Conservation (phyloP, 1,284 basidiomycete genomes). For the Trichosporon sp. region DNA sequence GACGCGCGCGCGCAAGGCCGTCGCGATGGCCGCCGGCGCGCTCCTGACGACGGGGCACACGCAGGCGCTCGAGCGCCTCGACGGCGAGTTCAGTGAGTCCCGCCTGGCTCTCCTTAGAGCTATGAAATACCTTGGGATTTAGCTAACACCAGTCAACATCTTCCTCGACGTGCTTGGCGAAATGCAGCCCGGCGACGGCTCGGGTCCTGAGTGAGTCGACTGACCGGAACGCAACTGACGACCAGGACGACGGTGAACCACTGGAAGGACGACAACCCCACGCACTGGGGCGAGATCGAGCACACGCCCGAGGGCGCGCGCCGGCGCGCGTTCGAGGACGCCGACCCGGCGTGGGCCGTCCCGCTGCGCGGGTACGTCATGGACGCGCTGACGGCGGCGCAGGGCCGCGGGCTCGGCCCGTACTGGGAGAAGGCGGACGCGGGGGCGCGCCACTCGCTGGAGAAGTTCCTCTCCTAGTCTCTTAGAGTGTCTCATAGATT, state of each 20-base stretch:
- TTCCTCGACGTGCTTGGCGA: slow-evolving; percentile 88
- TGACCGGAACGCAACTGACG: slow-evolving; percentile 4
- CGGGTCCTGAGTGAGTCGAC: slow-evolving; percentile 31
- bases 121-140: slow-evolving; percentile 54
- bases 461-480: slow-evolving; percentile 34
- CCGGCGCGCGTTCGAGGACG: slow-evolving; percentile 35
- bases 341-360: slow-evolving; percentile 40
- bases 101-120: slow-evolving; percentile 44
- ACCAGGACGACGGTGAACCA: slow-evolving; percentile 25
- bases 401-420: slow-evolving; percentile 39
- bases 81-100: slow-evolving; percentile 46
- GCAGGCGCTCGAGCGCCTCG: slow-evolving; percentile 59
- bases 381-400: slow-evolving; percentile 36
- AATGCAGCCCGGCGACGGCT: slow-evolving; percentile 59
- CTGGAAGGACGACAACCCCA: slow-evolving; percentile 38
- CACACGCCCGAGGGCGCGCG: slow-evolving; percentile 40
- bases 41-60: slow-evolving; percentile 63
- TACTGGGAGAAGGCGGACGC: slow-evolving; percentile 50
- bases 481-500: neutral
- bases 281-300: slow-evolving; percentile 38
- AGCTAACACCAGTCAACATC: slow-evolving; percentile 61
- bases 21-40: slow-evolving; percentile 46
- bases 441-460: slow-evolving; percentile 39
- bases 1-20: slow-evolving; percentile 42
- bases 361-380: slow-evolving; percentile 42